Evolutionary conservation across 1,284 basidiomycete species (phyloP).

Genomic region (Puccinia horiana): DNA sequence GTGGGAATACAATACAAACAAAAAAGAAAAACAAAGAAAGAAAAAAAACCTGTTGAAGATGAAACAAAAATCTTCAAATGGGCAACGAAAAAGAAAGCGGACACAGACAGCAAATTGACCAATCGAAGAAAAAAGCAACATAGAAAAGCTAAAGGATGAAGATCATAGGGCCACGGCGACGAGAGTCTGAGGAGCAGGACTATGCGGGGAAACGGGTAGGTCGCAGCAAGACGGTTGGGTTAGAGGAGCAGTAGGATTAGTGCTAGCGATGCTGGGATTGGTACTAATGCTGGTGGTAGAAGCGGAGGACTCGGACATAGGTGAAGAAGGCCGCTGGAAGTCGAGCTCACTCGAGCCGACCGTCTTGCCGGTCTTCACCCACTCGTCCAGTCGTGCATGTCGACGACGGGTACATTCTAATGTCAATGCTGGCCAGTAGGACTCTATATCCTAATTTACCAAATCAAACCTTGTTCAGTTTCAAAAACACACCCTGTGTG

Average conservation of each 20-base stretch:
- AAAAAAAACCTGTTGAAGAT: slow-evolving; percentile 1
- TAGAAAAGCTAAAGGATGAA: not conserved
- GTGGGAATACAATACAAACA: not conserved
- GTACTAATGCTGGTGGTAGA: not conserved
- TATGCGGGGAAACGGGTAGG: not conserved
- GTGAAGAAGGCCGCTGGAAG: not conserved
- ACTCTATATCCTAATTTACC: slow-evolving; percentile 15
- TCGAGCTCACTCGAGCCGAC: slow-evolving; percentile 40
- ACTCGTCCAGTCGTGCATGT: slow-evolving; percentile 9
- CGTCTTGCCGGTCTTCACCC: slow-evolving; percentile 24
- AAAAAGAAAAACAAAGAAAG: not conserved
- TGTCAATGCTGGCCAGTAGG: slow-evolving; percentile 36
- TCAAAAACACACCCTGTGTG: not conserved
- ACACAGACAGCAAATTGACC: no score
- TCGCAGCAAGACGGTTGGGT: not conserved
- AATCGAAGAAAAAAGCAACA: not conserved
- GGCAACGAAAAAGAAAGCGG: no score
- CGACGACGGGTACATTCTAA: slow-evolving; percentile 18
- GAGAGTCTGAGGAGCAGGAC: not conserved
- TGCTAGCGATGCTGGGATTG: not conserved
- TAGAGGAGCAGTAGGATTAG: not conserved
- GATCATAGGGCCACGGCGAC: not conserved
- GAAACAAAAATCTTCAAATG: no score
- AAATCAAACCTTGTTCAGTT: not conserved
- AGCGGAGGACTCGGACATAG: not conserved